Conservation (phyloP, 1,139 yeast genomes). For the Neolecta irregularis region DNA sequence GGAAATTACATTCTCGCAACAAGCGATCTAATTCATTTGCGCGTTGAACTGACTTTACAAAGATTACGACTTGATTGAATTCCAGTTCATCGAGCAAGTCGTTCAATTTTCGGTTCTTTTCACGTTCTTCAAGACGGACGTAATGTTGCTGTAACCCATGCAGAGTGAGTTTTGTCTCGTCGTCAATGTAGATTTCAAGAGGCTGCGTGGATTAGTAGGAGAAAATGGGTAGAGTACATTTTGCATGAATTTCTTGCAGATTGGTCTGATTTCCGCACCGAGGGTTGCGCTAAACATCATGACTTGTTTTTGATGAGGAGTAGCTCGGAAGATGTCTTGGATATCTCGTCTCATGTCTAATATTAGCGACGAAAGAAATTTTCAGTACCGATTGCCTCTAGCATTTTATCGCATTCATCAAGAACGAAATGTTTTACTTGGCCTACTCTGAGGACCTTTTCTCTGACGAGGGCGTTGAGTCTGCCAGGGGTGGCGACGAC, state of each 20-base stretch:
- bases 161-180: slow-evolving; percentile 90
- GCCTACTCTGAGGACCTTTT: slow-evolving; percentile 71
- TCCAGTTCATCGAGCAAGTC: slow-evolving; percentile 87
- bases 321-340: slow-evolving; percentile 92
- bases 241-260: slow-evolving; percentile 96
- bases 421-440: slow-evolving; percentile 89
- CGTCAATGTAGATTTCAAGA: slow-evolving; percentile 91
- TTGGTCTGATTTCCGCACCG: slow-evolving; percentile 86
- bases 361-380: slow-evolving; percentile 19
- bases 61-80: slow-evolving; percentile 94
- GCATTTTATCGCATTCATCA: slow-evolving; percentile 97
- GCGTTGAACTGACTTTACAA: slow-evolving; percentile 82
- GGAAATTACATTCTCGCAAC: slow-evolving; percentile 87
- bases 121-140: slow-evolving; percentile 74
- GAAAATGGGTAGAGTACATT: slow-evolving; percentile 25
- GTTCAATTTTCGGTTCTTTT: slow-evolving; percentile 85
- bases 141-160: slow-evolving; percentile 98
- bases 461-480: slow-evolving; percentile 83
- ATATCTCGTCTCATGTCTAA: slow-evolving; percentile 96
- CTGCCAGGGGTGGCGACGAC: slow-evolving; percentile 98
- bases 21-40: slow-evolving; percentile 84
- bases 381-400: slow-evolving; percentile 33
- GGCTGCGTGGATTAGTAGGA: slow-evolving; percentile 30
- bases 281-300: slow-evolving; percentile 99
- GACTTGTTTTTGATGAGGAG: slow-evolving; percentile 97